Evolutionary conservation across 441 rosid genomes (phyloP).

Genomic region (Francoa sonchifolia): DNA sequence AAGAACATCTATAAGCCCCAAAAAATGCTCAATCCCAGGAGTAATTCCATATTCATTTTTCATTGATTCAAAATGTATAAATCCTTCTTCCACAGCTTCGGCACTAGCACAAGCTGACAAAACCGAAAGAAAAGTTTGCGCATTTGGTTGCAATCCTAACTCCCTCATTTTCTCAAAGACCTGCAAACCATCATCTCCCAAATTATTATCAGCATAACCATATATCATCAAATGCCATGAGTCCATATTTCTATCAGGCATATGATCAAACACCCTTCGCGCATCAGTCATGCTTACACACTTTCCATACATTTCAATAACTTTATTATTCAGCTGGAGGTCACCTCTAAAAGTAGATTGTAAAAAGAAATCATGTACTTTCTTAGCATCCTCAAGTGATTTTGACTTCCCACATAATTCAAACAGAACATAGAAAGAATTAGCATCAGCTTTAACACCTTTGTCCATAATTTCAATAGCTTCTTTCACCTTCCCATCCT

Average conservation of each 20-base stretch:
- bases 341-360: constrained; percentile 56
- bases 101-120: constrained; percentile 63
- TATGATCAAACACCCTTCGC: constrained; percentile 74
- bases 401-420: constrained; percentile 36
- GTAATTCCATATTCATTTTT: constrained; percentile 41
- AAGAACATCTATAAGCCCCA: constrained; percentile 62
- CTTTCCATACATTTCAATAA: constrained; percentile 60
- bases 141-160: constrained; percentile 47
- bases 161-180: constrained; percentile 61
- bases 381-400: constrained; percentile 64
- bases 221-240: constrained; percentile 81
- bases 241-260: constrained; percentile 61
- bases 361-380: constrained; percentile 75
- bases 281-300: constrained; percentile 65
- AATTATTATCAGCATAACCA: constrained; percentile 51
- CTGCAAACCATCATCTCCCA: constrained; percentile 85
- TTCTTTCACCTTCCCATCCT: constrained; percentile 51
- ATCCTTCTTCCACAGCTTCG: constrained; percentile 74
- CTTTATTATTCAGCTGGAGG: constrained; percentile 44
- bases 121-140: constrained; percentile 57
- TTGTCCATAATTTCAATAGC: constrained; percentile 64
- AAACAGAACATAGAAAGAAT: constrained; percentile 43
- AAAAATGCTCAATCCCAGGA: constrained; percentile 45
- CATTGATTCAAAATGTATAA: constrained; percentile 64
- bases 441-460: constrained; percentile 54